A percentile compares a stretch with the other conserved stretches of the same genome.
Conservation (phyloP, 257 asterid species). For the Forsythia suspensa region DNA sequence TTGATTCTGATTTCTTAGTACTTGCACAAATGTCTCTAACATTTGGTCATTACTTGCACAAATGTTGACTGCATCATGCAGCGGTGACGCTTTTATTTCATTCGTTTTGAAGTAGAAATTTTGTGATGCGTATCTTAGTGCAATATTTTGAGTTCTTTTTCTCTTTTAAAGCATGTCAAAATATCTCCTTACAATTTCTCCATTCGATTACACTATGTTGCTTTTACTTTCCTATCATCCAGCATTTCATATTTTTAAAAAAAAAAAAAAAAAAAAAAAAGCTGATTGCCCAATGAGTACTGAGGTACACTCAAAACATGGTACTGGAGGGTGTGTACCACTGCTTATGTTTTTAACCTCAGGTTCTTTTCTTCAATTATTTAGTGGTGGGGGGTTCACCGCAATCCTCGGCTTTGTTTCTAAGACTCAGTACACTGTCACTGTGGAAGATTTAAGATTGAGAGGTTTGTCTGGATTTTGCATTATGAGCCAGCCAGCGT, state of each 20-base stretch:
- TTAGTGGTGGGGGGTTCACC: neutral
- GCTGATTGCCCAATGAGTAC: too few species aligned
- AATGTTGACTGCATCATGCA: neutral
- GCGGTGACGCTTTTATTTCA: neutral
- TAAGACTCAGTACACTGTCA: neutral
- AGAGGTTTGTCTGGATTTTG: neutral
- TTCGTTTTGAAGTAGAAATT: neutral
- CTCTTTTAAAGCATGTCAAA: neutral
- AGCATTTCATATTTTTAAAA: neutral
- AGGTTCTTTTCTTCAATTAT: neutral
- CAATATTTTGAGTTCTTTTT: neutral
- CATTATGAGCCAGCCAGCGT: neutral
- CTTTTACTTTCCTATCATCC: neutral
- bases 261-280: neutral
- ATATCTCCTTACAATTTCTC: neutral
- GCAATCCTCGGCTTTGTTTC: neutral
- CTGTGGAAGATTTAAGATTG: neutral
- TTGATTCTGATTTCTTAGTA: neutral
- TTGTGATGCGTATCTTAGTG: neutral
- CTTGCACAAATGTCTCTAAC: neutral
- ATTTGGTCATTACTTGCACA: neutral
- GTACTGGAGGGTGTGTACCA: too few species aligned
- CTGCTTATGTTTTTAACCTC: neutral
- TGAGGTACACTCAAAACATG: too few species aligned
- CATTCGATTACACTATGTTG: neutral